A percentile compares a stretch with the other conserved stretches of the same genome.
These are phyloP conservation scores for Paecilomyces niveus DNA, from an alignment of 2,329 filamentous ascomycete species.

Conservation along the genomic window DNA sequence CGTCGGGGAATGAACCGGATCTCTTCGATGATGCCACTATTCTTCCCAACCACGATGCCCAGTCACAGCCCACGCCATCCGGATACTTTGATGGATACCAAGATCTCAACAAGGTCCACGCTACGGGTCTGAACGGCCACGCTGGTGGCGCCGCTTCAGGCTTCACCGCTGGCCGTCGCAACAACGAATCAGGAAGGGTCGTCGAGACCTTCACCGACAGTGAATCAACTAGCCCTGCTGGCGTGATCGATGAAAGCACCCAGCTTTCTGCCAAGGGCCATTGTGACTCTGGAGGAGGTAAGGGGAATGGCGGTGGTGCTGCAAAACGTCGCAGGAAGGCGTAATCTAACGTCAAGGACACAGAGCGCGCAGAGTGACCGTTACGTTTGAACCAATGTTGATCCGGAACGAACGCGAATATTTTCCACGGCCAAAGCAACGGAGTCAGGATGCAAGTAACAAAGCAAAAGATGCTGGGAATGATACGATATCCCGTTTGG, in stretches of 20 bases:
- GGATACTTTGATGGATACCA: slow-evolving; percentile 29
- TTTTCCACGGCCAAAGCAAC: neutral
- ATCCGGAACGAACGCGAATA: neutral
- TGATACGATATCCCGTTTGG: neutral
- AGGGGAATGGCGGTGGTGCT: slow-evolving; percentile 16
- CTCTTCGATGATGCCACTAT: slow-evolving; percentile 18
- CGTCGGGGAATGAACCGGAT: slow-evolving; percentile 20
- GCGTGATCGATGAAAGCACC: slow-evolving; percentile 23
- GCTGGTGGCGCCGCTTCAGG: slow-evolving; percentile 5
- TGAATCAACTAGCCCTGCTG: slow-evolving; percentile 35
- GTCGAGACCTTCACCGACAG: slow-evolving; percentile 40
- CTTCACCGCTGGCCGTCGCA: slow-evolving; percentile 1
- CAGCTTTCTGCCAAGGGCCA: slow-evolving; percentile 9
- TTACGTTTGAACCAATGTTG: neutral
- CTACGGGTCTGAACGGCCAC: slow-evolving; percentile 2
- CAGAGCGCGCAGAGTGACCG: neutral
- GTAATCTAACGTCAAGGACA: slow-evolving; percentile 11
- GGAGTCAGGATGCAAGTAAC: neutral
- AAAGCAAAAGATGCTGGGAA: neutral
- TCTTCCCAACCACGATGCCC: slow-evolving; percentile 12
- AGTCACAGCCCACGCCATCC: slow-evolving; percentile 4
- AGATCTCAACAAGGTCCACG: slow-evolving; percentile 10
- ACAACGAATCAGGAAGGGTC: slow-evolving; percentile 24
- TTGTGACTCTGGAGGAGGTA: slow-evolving; percentile 11
- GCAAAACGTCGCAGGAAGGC: slow-evolving; percentile 26